A percentile compares a stretch with the other conserved stretches of the same genome.
These are phyloP conservation scores for Leccinellum rugosiceps DNA, from an alignment of 768 basidiomycete species.

Conservation along the genomic window DNA sequence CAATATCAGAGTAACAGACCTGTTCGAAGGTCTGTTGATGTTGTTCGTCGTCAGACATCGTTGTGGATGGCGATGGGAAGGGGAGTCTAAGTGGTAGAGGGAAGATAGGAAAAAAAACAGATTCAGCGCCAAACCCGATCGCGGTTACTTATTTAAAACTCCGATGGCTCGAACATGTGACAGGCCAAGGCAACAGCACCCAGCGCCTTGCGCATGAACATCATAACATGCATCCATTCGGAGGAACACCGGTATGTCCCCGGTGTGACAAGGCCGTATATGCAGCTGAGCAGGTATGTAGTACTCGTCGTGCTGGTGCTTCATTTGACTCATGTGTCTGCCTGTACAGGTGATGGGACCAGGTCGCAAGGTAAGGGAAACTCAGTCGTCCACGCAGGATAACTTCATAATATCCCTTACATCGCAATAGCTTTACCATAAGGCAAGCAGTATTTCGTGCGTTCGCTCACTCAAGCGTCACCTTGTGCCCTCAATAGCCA, in stretches of 20 bases:
- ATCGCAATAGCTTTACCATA: conserved; percentile 66
- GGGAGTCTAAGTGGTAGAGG: conserved; percentile 18
- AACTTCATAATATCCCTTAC: neutral
- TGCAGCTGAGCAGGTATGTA: conserved; percentile 78
- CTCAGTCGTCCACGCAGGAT: conserved; percentile 2
- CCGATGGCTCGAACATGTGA: conserved; percentile 23
- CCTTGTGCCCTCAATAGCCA: conserved; percentile 41
- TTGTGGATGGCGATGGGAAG: conserved; percentile 24
- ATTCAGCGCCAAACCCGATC: conserved; percentile 19
- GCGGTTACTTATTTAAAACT: conserved; percentile 37
- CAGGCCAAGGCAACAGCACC: too few relatives aligned
- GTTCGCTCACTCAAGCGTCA: conserved; percentile 3
- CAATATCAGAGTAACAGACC: neutral
- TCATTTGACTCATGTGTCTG: conserved; percentile 4
- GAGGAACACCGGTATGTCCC: conserved; percentile 69
- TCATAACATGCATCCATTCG: conserved; percentile 63
- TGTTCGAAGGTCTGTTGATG: neutral
- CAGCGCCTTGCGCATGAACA: neutral
- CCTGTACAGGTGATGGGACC: conserved; percentile 74
- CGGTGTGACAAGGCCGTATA: conserved; percentile 76
- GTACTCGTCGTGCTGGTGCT: neutral
- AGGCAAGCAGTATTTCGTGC: conserved; percentile 37
- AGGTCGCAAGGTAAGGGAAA: conserved; percentile 69
- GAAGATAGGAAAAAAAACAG: conserved; percentile 25
- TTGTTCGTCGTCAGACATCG: conserved; percentile 51